These are phyloP conservation scores for Fusarium haematococcum DNA, from an alignment of 2,329 filamentous ascomycete genomes.

Conservation along the genomic window DNA sequence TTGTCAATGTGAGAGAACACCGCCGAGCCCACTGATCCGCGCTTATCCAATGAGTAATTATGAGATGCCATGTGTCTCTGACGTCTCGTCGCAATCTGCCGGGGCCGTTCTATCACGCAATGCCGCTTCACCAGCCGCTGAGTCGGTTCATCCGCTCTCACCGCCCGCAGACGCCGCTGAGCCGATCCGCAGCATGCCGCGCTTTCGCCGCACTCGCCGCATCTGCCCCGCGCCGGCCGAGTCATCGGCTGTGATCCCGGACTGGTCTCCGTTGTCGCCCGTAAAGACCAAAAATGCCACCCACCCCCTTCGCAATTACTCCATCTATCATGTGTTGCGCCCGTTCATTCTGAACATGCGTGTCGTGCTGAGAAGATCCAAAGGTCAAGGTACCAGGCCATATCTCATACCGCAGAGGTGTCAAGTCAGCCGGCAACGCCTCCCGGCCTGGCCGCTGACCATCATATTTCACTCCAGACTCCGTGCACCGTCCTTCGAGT, in stretches of 20 bases:
- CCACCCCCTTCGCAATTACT: constrained; percentile 15
- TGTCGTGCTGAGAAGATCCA: constrained; percentile 12
- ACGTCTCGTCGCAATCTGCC: constrained; percentile 23
- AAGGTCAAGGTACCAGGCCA: neutral
- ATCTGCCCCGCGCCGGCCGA: constrained; percentile 36
- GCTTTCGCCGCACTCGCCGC: constrained; percentile 43
- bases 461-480: constrained; percentile 11
- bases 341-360: constrained; percentile 24
- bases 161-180: constrained; percentile 23
- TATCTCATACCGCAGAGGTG: constrained; percentile 18
- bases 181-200: constrained; percentile 36
- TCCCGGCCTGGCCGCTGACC: constrained; percentile 20
- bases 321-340: constrained; percentile 29
- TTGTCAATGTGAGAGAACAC: constrained; percentile 19
- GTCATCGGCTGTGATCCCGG: constrained; percentile 29
- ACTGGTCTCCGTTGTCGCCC: constrained; percentile 24
- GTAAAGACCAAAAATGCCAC: constrained; percentile 6
- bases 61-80: constrained; percentile 21
- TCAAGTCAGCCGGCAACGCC: neutral
- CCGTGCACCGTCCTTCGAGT: neutral
- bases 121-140: constrained; percentile 27
- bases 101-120: constrained; percentile 43
- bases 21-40: constrained; percentile 5
- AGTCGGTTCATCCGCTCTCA: constrained; percentile 34
- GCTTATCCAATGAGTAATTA: constrained; percentile 13